Evolutionary conservation across 176 grass and related monocot species (phyloP).

Genomic region (Avena insularis): DNA sequence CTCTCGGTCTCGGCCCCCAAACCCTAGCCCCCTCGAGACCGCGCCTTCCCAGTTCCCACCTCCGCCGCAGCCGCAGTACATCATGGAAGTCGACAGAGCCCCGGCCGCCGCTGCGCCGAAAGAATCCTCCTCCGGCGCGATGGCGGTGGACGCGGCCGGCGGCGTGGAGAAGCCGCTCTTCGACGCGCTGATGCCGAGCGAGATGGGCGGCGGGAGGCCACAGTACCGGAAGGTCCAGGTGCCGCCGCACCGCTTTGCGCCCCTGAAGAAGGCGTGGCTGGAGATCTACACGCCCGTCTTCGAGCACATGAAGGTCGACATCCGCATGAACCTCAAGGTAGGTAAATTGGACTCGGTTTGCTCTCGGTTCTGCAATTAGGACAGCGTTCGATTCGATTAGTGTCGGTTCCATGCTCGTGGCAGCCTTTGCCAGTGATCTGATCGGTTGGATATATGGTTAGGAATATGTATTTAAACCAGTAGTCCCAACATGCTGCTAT

Average conservation of each 20-base stretch:
- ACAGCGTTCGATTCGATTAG: not conserved
- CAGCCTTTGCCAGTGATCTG: not conserved
- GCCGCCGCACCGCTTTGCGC: constrained; percentile 65
- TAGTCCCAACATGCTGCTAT: not conserved
- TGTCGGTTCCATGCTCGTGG: not conserved
- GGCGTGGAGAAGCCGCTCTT: constrained; percentile 55
- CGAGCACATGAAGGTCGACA: constrained; percentile 88
- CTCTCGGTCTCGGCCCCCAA: constrained; percentile 14
- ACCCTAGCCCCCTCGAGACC: constrained; percentile 21
- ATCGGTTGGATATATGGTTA: not conserved
- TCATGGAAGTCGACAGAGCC: constrained; percentile 36
- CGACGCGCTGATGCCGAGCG: constrained; percentile 64
- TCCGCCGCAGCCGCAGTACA: not conserved
- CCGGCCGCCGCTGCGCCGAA: not conserved
- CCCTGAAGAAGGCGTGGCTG: constrained; percentile 74
- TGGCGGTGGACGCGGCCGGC: constrained; percentile 38
- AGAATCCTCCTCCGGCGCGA: constrained; percentile 12
- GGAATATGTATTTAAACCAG: not conserved
- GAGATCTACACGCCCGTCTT: constrained; percentile 78
- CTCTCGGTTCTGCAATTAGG: not conserved
- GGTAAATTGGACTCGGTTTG: not conserved
- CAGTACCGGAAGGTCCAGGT: constrained; percentile 76
- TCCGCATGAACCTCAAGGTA: constrained; percentile 96
- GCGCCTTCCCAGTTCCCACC: not conserved
- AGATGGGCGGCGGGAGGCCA: constrained; percentile 44